Conservation (phyloP, 2,329 filamentous ascomycete genomes). For the Neofusicoccum laricinum region DNA sequence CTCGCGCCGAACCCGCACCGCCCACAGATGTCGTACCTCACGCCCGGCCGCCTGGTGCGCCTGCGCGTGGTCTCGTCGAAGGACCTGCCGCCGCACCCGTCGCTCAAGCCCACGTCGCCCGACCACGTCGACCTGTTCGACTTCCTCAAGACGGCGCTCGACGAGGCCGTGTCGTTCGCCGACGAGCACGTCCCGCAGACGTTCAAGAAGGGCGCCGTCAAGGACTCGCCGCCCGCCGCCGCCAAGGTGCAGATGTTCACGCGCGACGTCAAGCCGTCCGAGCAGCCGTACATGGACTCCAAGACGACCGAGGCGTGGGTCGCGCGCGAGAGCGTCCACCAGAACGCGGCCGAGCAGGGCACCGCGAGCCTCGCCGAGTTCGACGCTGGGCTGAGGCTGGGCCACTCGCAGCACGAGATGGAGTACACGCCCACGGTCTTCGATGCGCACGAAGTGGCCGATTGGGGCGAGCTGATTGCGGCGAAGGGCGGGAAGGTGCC, state of each 20-base stretch:
- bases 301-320: slow-evolving; percentile 58
- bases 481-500: slow-evolving; percentile 24
- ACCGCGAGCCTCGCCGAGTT: slow-evolving; percentile 67
- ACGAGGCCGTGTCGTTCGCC: slow-evolving; percentile 61
- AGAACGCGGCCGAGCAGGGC: slow-evolving; percentile 47
- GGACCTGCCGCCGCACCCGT: slow-evolving; percentile 34
- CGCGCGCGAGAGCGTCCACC: slow-evolving; percentile 61
- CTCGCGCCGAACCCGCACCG: neutral
- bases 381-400: slow-evolving; percentile 54
- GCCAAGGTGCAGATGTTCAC: slow-evolving; percentile 55
- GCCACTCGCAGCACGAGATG: slow-evolving; percentile 56
- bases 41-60: slow-evolving; percentile 24
- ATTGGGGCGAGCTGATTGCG: slow-evolving; percentile 32
- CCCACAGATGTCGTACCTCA: neutral
- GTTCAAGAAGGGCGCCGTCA: slow-evolving; percentile 49
- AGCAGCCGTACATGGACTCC: slow-evolving; percentile 31
- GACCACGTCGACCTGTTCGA: slow-evolving; percentile 48
- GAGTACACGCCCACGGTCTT: slow-evolving; percentile 59
- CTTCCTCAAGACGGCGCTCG: slow-evolving; percentile 54
- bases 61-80: slow-evolving; percentile 27
- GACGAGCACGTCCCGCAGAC: slow-evolving; percentile 50
- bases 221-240: slow-evolving; percentile 19
- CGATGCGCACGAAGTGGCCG: slow-evolving; percentile 43
- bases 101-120: slow-evolving; percentile 40
- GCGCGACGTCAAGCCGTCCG: slow-evolving; percentile 46